These are phyloP conservation scores for Aphanomyces stellatus DNA, from an alignment of 352 stramenopile species.

Conservation along the genomic window DNA sequence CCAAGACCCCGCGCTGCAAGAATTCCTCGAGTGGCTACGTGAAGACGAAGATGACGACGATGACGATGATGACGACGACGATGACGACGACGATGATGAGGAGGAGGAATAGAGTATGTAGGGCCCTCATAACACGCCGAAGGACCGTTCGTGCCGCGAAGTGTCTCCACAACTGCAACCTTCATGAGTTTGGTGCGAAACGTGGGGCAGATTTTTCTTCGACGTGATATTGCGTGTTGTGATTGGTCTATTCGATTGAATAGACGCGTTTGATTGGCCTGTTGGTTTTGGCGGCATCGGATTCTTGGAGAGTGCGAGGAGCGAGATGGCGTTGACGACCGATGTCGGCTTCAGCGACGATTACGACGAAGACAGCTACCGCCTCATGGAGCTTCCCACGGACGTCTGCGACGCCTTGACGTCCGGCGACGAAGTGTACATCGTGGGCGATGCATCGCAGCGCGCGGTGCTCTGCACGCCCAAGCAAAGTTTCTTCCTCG, in stretches of 20 bases:
- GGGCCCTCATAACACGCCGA: too few species aligned
- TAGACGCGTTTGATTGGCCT: too few species aligned
- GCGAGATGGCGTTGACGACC: neutral
- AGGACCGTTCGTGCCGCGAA: too few species aligned
- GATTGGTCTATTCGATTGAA: too few species aligned
- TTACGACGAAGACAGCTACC: constrained; percentile 1
- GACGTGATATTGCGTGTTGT: neutral
- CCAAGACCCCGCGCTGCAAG: constrained; percentile 67
- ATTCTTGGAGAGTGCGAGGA: too few species aligned
- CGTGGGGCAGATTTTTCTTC: too few species aligned
- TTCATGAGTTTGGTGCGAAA: too few species aligned
- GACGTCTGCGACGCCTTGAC: constrained; percentile 11
- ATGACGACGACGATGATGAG: constrained; percentile 5
- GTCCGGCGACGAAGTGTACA: constrained; percentile 35
- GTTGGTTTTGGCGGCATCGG: too few species aligned
- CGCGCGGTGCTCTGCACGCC: constrained; percentile 64
- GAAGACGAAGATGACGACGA: constrained; percentile 14
- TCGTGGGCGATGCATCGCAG: constrained; percentile 45
- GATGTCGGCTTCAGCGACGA: constrained; percentile 7
- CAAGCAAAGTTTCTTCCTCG: constrained; percentile 58
- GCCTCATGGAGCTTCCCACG: constrained; percentile 8
- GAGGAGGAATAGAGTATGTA: neutral
- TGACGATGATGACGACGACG: constrained; percentile 17
- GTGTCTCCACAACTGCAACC: too few species aligned
- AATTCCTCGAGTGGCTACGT: constrained; percentile 54